Evolutionary conservation across 2,329 filamentous ascomycete species (phyloP), one percentile per base, ranked within the genome.

Genomic region (Xylariaceae sp.): DNA sequence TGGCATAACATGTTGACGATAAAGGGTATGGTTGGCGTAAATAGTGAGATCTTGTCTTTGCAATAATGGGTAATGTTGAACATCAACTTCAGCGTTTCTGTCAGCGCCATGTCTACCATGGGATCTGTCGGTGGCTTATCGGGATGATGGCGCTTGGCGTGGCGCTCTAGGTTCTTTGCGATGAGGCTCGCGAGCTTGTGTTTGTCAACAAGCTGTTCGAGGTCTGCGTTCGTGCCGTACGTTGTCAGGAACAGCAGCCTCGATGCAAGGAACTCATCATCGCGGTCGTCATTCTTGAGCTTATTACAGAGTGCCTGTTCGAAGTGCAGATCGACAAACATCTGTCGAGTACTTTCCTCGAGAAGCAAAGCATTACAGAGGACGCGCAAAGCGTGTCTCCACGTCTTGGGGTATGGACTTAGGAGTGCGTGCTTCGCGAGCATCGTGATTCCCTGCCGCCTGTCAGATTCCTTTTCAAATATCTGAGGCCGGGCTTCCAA

Each of bases 1-100:
- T 64, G 75, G 43, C 71, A 72, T 19, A 96, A 65, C 13, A 95
- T 72, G 28, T 75, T 72, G 36, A 89, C 65, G 18, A 96, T 74
- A 38, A 77, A 69, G 9, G 78, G 71, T 26, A 93, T 70, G 3
- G 81, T 77, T 15, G 72, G 63, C 2, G 76, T 76, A 52, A 95
- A 93, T 1, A 67, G 60, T 1, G 65, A 56, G 4, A 64, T 60
- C 17, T 80, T 68, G 26, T 79, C 68, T 4, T 78, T 75, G 45
- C 80, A 82, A 50, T 80, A 78, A 48, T 89, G 80, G 2, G 83
- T 83, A 33, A 94, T 68, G 57, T 95, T 95, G 68, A 93, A 96
- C 32, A 94, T 63, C 25, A 96, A 69, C 52, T 94, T 95, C 31
- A 92, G 64, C 0, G 83, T 90, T 57, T 96, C 90, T 7, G 70